Evolutionary conservation across 805 yeast species (phyloP), one percentile per base, ranked within the genome.

Genomic region (Phaffomyces opuntiae): DNA sequence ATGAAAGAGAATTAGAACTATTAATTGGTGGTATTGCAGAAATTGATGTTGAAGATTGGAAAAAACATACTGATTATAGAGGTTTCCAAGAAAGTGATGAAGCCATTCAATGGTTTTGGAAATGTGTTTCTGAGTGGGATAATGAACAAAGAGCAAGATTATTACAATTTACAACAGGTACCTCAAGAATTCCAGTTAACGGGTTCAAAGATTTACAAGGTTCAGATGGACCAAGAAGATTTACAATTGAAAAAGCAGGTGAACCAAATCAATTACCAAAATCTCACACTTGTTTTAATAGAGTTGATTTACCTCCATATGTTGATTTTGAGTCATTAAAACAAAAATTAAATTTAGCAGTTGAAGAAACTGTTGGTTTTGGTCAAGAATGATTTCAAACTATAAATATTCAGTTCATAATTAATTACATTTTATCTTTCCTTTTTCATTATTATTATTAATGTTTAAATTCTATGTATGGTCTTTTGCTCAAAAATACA

Each of bases 171-270:
- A 91, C 99, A 19, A 93, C 99, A 1, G 99, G 99, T 75, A 93
- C 99, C 5, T 89, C 97, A 21, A 83, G 99, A 72, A 93, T 93
- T 47, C 99, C 99, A 8, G 99, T 93, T 53, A 93, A 91, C 67
- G 99, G 99, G 36, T 93, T 93, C 76, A 93, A 93, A 67, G 99
- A 93, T 68, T 75, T 93, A 58, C 99, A 93, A 70, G 99, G 99
- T 54, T 86, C 96, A 24, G 99, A 93, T 69, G 99, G 99, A 48
- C 99, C 99, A 44, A 86, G 99, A 76, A 80, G 98, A 64, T 93
- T 93, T 67, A 93, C 99, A 7, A 91, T 93, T 64, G 99, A 93
- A 66, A 90, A 90, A 66, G 98, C 98, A 9, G 99, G 99, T 48
- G 98, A 91, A 64, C 61, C 84, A 32, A 83, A 81, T 60, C 96